Base-by-base conservation (phyloP, 441 rosid genomes). In the Mallotus repandus region DNA sequence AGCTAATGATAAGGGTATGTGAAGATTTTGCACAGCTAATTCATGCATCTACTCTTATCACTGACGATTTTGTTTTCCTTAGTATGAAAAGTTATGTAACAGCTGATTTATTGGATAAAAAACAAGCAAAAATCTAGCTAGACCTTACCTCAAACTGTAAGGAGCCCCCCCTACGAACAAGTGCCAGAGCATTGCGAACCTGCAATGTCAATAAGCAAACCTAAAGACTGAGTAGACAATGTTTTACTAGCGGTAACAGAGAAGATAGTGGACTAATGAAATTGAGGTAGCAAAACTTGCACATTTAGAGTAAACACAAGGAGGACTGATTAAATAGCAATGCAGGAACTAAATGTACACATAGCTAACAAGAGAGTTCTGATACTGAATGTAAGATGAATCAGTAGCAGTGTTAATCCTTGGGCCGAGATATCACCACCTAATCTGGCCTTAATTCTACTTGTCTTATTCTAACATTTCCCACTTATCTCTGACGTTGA, bases 61-160 rank as follows among this genome's bases (percentile, higher is more conserved):
- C 9, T 4, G 46, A 65, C 19, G 21, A 53, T 52, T 0, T 54
- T 54, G 35, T 68, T 68, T 21, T 16, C 8, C 25, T 15, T 41
- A 25, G 21, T 45, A 41, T 8, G 18, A 49, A 4, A 43, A 56
- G 55, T 13, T 25, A 19, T 4, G 7, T 9, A 48, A 7, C 9
- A 11, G 19, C 49, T 16, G 46, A 9, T 4, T 4, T 8, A 41
- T 29, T 29, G 32, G 18, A 18, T 45, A 29, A 56, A 21, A 32
- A 54, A n/a, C 41, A 71, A 63, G 22, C 32, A 60, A 11, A 21
- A 66, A 14, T 11, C 4, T 41, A 53, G 38, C 64, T 48, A 70
- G 60, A 66, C 4, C 60, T 21, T 68, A 81, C 83, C 84, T 74
- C 84, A 68, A 64, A 6, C 5, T 18, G 65, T 22, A 77, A 21